phyloP scores from a whole-genome alignment of 345 rosid species.

The Passiflora organensis region DNA sequence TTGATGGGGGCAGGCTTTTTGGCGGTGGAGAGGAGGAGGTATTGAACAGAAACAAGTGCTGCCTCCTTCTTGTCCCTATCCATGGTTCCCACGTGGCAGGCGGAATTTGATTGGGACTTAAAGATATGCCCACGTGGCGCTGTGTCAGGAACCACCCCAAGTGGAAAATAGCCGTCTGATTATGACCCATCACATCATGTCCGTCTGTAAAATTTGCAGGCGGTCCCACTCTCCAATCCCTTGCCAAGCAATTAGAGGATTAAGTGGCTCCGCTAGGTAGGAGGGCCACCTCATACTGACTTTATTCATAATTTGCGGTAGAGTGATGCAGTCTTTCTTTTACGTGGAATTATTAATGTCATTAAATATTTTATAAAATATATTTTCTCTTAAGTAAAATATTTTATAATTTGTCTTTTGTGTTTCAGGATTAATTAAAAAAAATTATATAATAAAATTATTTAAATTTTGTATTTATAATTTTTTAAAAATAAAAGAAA shows the following conservation, averaged over 20 bases:
- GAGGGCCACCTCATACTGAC: too few species aligned
- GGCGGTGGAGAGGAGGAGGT: slow-evolving; percentile 18
- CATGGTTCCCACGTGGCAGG: slow-evolving; percentile 33
- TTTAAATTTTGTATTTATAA: too few species aligned
- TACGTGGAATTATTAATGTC: too few species aligned
- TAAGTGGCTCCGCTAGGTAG: too few species aligned
- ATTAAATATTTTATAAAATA: too few species aligned
- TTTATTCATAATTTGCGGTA: too few species aligned
- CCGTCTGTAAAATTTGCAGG: slow-evolving; percentile 25
- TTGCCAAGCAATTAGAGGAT: not conserved
- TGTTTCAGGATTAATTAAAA: too few species aligned
- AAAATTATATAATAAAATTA: too few species aligned
- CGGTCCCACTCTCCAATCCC: slow-evolving; percentile 26
- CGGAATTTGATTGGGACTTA: slow-evolving; percentile 23
- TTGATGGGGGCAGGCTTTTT: slow-evolving; percentile 19
- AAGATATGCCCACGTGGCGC: slow-evolving; percentile 29
- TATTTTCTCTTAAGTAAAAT: too few species aligned
- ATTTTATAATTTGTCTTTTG: too few species aligned
- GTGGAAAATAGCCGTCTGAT: slow-evolving; percentile 35
- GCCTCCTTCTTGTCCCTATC: slow-evolving; percentile 25
- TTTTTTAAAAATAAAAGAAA: too few species aligned
- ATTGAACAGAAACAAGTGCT: not conserved
- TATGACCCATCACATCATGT: slow-evolving; percentile 38
- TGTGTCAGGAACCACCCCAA: slow-evolving; percentile 16
- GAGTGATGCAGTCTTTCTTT: too few species aligned